These are phyloP conservation scores for Neonectria punicea DNA, from an alignment of 2,329 filamentous ascomycete species.

Conservation along the genomic window DNA sequence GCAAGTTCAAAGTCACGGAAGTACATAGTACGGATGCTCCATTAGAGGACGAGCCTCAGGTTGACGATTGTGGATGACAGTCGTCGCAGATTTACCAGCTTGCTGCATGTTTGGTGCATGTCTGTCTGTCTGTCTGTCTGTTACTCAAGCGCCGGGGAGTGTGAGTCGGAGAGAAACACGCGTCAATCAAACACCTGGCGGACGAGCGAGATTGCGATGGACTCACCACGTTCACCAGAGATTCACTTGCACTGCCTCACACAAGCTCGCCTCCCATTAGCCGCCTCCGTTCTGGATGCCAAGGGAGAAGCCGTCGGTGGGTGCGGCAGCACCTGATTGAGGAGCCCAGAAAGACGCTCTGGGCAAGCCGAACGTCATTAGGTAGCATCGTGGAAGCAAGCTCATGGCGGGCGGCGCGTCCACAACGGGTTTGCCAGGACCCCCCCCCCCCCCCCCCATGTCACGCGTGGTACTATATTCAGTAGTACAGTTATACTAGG, in stretches of 20 bases:
- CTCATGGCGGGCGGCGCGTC: conserved; percentile 4
- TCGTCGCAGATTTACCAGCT: conserved; percentile 5
- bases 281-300: background rate
- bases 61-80: background rate
- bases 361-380: conserved; percentile 1
- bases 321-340: conserved; percentile 1
- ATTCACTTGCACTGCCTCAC: conserved; percentile 6
- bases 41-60: background rate
- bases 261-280: background rate
- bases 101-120: background rate
- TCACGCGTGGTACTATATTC: background rate
- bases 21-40: too few species aligned
- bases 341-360: background rate
- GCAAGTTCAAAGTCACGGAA: background rate
- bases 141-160: background rate
- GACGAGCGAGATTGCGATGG: conserved; percentile 21
- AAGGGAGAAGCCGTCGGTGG: background rate
- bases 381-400: conserved; percentile 4
- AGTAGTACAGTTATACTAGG: background rate
- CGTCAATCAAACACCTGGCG: conserved; percentile 6
- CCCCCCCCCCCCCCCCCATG: background rate
- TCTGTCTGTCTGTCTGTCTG: background rate
- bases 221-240: conserved; percentile 7
- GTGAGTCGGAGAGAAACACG: background rate
- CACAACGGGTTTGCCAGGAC: background rate